A percentile compares a stretch with the other conserved stretches of the same genome.
phyloP scores from a whole-genome alignment of 805 yeast genomes.

The Nakazawaea sp. region DNA sequence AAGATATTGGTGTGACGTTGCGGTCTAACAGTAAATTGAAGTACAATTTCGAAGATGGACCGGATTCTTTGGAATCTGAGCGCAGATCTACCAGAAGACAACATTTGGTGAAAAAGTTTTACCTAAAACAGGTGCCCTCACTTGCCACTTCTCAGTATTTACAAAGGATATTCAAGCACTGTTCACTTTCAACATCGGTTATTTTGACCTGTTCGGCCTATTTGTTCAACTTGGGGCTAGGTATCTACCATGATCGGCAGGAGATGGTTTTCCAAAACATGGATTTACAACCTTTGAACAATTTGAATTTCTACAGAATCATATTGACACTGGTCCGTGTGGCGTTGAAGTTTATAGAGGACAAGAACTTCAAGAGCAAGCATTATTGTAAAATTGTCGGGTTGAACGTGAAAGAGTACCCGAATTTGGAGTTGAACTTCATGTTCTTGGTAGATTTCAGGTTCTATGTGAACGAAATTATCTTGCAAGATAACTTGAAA shows the following conservation, averaged over 20 bases:
- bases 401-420: constrained; percentile 30
- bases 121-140: constrained; percentile 24
- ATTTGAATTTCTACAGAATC: constrained; percentile 31
- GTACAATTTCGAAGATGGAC: constrained; percentile 3
- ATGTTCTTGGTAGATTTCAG: constrained; percentile 35
- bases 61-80: not conserved
- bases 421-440: constrained; percentile 31
- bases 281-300: constrained; percentile 24
- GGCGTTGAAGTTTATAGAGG: constrained; percentile 35
- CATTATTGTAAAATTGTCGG: constrained; percentile 40
- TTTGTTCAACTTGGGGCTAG: constrained; percentile 22
- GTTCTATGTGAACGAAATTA: constrained; percentile 28
- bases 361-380: constrained; percentile 34
- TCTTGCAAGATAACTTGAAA: constrained; percentile 26
- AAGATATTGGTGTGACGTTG: not conserved
- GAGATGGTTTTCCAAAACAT: constrained; percentile 8
- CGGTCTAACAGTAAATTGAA: constrained; percentile 4
- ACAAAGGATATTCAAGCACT: constrained; percentile 24
- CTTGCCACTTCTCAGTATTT: constrained; percentile 20
- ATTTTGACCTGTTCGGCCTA: constrained; percentile 24
- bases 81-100: not conserved
- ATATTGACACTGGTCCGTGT: constrained; percentile 31
- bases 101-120: constrained; percentile 20
- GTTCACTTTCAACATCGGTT: constrained; percentile 23
- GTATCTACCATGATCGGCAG: constrained; percentile 13